Conservation (phyloP, 2,329 filamentous ascomycete genomes). For the Immersiporthe knoxdaviesiana region DNA sequence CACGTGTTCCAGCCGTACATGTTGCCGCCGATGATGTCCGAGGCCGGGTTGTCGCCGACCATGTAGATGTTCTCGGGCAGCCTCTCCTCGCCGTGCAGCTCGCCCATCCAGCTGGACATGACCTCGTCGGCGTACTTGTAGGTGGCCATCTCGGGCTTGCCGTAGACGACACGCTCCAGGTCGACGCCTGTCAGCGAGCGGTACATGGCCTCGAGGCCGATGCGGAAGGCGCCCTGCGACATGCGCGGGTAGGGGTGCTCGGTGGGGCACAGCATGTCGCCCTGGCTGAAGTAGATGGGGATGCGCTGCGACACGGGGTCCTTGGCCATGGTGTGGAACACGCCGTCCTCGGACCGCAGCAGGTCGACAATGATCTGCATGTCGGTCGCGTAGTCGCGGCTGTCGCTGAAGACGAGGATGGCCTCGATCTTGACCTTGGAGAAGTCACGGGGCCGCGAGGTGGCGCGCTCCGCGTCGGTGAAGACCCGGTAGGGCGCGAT, state of each 20-base stretch:
- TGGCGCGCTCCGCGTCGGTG: conserved; percentile 67
- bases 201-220: conserved; percentile 75
- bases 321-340: conserved; percentile 65
- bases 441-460: conserved; percentile 73
- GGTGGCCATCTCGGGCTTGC: conserved; percentile 75
- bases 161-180: conserved; percentile 76
- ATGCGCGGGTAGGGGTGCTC: conserved; percentile 69
- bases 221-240: conserved; percentile 76
- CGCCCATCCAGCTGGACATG: conserved; percentile 73
- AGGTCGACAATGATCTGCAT: conserved; percentile 78
- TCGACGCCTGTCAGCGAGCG: conserved; percentile 70
- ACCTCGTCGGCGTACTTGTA: conserved; percentile 80
- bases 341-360: conserved; percentile 68
- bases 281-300: conserved; percentile 68
- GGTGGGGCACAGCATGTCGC: conserved; percentile 59
- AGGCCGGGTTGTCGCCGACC: conserved; percentile 75
- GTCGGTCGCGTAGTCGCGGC: conserved; percentile 74
- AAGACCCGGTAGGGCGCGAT: conserved; percentile 72
- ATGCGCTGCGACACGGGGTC: conserved; percentile 69
- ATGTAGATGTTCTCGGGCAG: conserved; percentile 75
- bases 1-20: conserved; percentile 85
- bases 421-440: conserved; percentile 72
- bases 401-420: conserved; percentile 76
- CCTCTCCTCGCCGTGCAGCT: conserved; percentile 72
- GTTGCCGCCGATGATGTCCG: conserved; percentile 76